Conservation (phyloP, 2,329 filamentous ascomycete genomes). For the Nigrospora sphaerica region DNA sequence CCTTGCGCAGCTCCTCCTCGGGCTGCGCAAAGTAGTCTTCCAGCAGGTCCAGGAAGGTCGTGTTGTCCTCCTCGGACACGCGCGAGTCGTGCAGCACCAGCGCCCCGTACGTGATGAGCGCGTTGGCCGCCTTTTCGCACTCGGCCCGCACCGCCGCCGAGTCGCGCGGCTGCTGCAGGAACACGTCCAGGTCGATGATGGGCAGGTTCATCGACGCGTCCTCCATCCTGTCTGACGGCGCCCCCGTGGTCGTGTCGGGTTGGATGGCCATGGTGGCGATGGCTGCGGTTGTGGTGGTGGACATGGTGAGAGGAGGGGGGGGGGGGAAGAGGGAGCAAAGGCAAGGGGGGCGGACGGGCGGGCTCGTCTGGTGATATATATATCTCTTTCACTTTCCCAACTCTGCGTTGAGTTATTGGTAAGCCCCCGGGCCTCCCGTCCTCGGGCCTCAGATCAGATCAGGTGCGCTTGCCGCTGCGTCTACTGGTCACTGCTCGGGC, state of each 20-base stretch:
- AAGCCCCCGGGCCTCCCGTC: too few relatives aligned
- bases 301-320: background rate
- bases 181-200: constrained; percentile 52
- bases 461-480: too few relatives aligned
- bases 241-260: background rate
- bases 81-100: constrained; percentile 54
- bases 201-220: constrained; percentile 45
- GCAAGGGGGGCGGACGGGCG: too few relatives aligned
- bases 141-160: constrained; percentile 40
- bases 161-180: constrained; percentile 34
- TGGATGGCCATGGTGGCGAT: background rate
- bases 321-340: too few relatives aligned
- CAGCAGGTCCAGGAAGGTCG: constrained; percentile 51
- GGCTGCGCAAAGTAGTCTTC: constrained; percentile 59
- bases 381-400: background rate
- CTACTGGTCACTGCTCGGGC: too few relatives aligned
- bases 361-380: background rate
- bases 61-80: constrained; percentile 48
- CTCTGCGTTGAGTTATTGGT: too few relatives aligned
- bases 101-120: constrained; percentile 53
- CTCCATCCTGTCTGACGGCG: background rate
- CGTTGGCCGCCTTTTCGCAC: constrained; percentile 45
- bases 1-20: constrained; percentile 32
- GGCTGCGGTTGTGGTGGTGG: background rate
- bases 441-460: too few relatives aligned